phyloP scores from a whole-genome alignment of 768 basidiomycete species.

The Lentinula raphanica region DNA sequence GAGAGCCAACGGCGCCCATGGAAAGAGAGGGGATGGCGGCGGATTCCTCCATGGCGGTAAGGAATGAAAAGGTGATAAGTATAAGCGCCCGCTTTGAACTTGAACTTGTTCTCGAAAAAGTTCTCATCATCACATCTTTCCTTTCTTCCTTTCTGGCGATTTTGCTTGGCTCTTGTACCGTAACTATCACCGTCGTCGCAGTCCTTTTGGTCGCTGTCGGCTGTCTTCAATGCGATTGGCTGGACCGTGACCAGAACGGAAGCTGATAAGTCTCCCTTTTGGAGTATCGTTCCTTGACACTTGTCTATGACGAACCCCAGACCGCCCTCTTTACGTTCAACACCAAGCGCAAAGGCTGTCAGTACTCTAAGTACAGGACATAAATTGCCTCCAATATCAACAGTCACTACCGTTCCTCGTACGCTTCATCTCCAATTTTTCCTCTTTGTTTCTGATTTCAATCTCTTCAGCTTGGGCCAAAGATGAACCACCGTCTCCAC shows the following conservation, averaged over 20 bases:
- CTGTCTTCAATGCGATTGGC: neutral
- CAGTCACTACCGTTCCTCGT: slow-evolving; percentile 71
- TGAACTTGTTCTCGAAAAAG: neutral
- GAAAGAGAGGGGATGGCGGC: slow-evolving; percentile 65
- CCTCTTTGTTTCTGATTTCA: neutral
- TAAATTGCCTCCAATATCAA: slow-evolving; percentile 38
- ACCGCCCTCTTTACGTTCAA: slow-evolving; percentile 30
- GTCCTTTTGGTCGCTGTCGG: neutral
- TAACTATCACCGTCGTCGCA: neutral
- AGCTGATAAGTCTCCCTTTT: neutral
- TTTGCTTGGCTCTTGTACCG: neutral
- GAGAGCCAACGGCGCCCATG: slow-evolving; percentile 69
- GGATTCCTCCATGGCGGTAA: slow-evolving; percentile 14
- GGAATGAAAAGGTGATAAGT: neutral
- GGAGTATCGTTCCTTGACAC: neutral
- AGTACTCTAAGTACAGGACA: slow-evolving; percentile 24
- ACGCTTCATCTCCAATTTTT: slow-evolving; percentile 21
- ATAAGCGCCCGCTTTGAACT: neutral
- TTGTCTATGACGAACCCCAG: slow-evolving; percentile 22
- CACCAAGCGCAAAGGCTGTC: slow-evolving; percentile 27
- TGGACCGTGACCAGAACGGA: neutral
- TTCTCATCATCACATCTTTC: neutral
- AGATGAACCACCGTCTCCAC: slow-evolving; percentile 78
- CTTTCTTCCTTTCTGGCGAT: neutral
- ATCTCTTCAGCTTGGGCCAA: slow-evolving; percentile 66